Evolutionary conservation across 2,329 filamentous ascomycete genomes (phyloP).

Genomic region (Cladosporium sp.): DNA sequence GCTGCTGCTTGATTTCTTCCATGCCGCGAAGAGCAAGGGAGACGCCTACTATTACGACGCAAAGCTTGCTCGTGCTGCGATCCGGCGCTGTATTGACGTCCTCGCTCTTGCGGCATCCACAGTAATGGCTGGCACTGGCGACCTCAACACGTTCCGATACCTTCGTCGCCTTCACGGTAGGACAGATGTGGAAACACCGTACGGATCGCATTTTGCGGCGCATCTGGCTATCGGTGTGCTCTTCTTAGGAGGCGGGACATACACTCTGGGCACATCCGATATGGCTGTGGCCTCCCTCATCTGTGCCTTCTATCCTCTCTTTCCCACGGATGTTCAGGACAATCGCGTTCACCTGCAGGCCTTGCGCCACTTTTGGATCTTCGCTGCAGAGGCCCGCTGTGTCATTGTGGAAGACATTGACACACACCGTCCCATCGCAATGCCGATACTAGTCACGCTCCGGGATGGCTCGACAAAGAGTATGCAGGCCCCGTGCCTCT

Average conservation of each 20-base stretch:
- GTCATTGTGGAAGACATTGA: slow-evolving; percentile 82
- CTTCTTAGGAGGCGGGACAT: slow-evolving; percentile 87
- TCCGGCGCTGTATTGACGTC: slow-evolving; percentile 85
- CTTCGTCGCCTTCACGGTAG: slow-evolving; percentile 83
- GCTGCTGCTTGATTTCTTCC: slow-evolving; percentile 62
- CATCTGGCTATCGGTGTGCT: slow-evolving; percentile 87
- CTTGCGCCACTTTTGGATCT: slow-evolving; percentile 93
- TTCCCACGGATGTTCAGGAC: slow-evolving; percentile 82
- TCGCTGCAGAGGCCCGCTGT: slow-evolving; percentile 84
- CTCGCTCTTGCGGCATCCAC: slow-evolving; percentile 74
- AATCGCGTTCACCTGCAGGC: slow-evolving; percentile 93
- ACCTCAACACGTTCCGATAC: slow-evolving; percentile 75
- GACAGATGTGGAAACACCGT: slow-evolving; percentile 75
- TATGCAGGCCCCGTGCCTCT: slow-evolving; percentile 50
- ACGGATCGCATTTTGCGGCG: slow-evolving; percentile 86
- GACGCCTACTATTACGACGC: slow-evolving; percentile 62
- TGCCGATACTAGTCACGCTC: slow-evolving; percentile 26
- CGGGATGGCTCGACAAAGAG: slow-evolving; percentile 21
- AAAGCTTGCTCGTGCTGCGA: slow-evolving; percentile 72
- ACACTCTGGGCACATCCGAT: slow-evolving; percentile 84
- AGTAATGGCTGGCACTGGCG: slow-evolving; percentile 94
- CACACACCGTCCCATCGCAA: slow-evolving; percentile 68
- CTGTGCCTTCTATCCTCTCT: slow-evolving; percentile 89
- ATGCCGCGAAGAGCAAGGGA: slow-evolving; percentile 15
- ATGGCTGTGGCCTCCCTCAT: slow-evolving; percentile 79